These are phyloP conservation scores for Candida loeiensis DNA, from an alignment of 805 yeast genomes.

Conservation along the genomic window DNA sequence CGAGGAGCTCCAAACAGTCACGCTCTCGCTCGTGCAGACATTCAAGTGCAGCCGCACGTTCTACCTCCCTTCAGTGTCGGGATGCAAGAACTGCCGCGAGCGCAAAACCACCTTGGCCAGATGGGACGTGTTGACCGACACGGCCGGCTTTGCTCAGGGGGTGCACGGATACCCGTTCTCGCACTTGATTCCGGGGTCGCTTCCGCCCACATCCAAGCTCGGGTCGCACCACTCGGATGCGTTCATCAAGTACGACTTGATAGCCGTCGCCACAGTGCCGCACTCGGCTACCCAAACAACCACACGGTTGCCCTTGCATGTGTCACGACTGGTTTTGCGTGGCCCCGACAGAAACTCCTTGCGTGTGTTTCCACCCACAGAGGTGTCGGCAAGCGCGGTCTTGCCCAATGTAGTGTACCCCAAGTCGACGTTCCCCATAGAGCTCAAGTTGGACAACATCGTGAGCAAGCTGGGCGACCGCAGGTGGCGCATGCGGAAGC, in stretches of 20 bases:
- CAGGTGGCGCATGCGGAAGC: conserved; percentile 90
- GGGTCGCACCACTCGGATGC: conserved; percentile 50
- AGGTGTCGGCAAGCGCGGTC: conserved; percentile 79
- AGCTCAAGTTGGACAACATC: conserved; percentile 74
- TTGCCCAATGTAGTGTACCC: conserved; percentile 90
- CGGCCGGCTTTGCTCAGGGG: conserved; percentile 59
- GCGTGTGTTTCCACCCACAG: conserved; percentile 94
- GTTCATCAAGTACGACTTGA: conserved; percentile 66
- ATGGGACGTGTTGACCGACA: conserved; percentile 77
- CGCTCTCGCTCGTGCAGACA: conserved; percentile 68
- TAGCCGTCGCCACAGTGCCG: conserved; percentile 49
- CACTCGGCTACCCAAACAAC: conserved; percentile 22
- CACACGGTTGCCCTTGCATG: conserved; percentile 60
- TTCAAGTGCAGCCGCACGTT: conserved; percentile 66
- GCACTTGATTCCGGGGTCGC: conserved; percentile 78
- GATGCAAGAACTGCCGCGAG: conserved; percentile 57
- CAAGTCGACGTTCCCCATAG: conserved; percentile 78
- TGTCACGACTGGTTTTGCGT: conserved; percentile 71
- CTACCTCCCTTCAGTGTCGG: conserved; percentile 48
- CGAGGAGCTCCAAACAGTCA: conserved; percentile 47
- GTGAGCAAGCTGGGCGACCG: conserved; percentile 46
- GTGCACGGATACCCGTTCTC: conserved; percentile 90
- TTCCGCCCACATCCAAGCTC: conserved; percentile 75
- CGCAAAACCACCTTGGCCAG: conserved; percentile 64
- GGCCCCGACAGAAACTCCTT: conserved; percentile 84